A percentile compares a stretch with the other conserved stretches of the same genome.
phyloP scores from a whole-genome alignment of 305 asterid species.

The Striga hermonthica region DNA sequence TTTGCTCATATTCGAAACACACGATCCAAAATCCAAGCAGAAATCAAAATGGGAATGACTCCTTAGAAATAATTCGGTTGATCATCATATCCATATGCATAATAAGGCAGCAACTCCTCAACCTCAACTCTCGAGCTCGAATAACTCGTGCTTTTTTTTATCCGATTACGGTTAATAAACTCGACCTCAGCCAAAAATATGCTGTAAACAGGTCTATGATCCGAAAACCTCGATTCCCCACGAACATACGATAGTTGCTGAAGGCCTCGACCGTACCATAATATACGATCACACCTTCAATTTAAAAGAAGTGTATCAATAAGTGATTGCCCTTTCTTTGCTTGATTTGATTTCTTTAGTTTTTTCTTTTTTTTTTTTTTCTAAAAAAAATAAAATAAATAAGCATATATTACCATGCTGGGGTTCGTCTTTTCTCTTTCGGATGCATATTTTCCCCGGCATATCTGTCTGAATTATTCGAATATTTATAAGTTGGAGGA shows the following conservation, averaged over 20 bases:
- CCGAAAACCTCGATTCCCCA: conserved; percentile 4
- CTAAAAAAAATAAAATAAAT: neutral
- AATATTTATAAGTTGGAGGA: conserved; percentile 95
- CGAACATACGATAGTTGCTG: conserved; percentile 2
- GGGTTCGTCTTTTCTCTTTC: conserved; percentile 89
- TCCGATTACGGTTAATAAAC: neutral
- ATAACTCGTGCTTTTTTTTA: neutral
- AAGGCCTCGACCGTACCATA: neutral
- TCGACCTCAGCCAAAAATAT: conserved; percentile 4
- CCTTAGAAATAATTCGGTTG: too few relatives aligned
- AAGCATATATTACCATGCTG: conserved; percentile 66
- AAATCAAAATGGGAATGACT: too few relatives aligned
- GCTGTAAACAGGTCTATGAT: conserved; percentile 4
- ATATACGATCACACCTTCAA: conserved; percentile 6
- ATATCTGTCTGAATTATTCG: conserved; percentile 82
- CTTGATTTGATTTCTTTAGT: too few relatives aligned
- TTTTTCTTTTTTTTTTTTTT: too few relatives aligned
- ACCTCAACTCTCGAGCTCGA: conserved; percentile 7
- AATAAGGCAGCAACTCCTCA: conserved; percentile 10
- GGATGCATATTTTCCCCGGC: conserved; percentile 81
- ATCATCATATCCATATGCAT: too few relatives aligned
- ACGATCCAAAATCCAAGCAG: too few relatives aligned
- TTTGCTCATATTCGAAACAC: too few relatives aligned
- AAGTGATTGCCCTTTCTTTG: too few relatives aligned
- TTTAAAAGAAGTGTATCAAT: neutral